Base-by-base conservation (phyloP, 1,284 basidiomycete species). In the Ceratobasidium sp. region DNA sequence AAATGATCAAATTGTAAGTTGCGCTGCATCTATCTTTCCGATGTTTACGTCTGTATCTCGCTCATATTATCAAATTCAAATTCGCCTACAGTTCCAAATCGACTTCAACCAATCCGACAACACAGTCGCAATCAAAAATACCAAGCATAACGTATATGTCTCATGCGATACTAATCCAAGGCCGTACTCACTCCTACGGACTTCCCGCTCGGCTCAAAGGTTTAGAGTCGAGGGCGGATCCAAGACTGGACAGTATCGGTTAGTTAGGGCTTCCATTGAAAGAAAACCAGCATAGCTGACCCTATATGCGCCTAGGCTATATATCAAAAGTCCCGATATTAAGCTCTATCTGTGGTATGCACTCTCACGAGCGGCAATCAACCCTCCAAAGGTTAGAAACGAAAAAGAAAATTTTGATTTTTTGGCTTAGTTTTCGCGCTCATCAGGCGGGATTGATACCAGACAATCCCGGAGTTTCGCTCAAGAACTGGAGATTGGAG, bases 401-500 rank as follows among this genome's bases (percentile, higher is more conserved):
- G 2, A 10, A 18, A 20, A 23, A 15, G 40, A 39, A 13, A 39
- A 4, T 4, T 56, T 56, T 2, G 26, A 20, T 10, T 5, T 44
- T 7, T 9, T 42, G 40, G 20, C 23, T 40, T n/a, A 23, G 15
- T n/a, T 15, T 20, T 44, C 23, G 60, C 2, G 33, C 12, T 42
- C 1, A 44, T 20, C 44, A 64, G 63, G 63, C 63, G 20, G 63
- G 63, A n/a, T n/a, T 64, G 40, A 64, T 64, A 9, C 63, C 63
- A 2, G 63, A 64, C 20, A 64, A 64, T 44, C 63, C 63, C 5
- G 63, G 23, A 2, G 15, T 64, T 23, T 18, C 42, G 42, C 23
- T 64, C 20, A 64, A 64, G n/a, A 64, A 64, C 10, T 64, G 63
- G 63, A 13, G 63, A n/a, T n/a, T 64, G n/a, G 63, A 64, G 39